Base-by-base conservation (phyloP, 139 green algal genomes). In the Asterochloris sp. region DNA sequence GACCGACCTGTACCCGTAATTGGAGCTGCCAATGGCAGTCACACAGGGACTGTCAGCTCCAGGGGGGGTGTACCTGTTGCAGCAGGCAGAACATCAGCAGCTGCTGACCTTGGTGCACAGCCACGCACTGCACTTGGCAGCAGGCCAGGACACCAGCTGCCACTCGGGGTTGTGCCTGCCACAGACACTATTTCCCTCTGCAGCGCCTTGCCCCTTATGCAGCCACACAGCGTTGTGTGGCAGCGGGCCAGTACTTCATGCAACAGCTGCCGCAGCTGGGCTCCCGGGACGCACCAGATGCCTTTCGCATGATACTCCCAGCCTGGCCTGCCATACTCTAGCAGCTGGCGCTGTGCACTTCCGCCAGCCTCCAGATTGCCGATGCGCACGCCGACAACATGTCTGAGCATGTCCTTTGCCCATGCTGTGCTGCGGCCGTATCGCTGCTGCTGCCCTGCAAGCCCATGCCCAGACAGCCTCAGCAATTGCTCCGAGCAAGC, bases 231-330 rank as follows among this genome's bases (percentile, higher is more conserved):
- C 6, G 38, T 54, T 2, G 38, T 54, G 38, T 54, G 38, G 6
- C 38, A 6, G 38, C 6, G 38, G 38, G 38, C 38, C 38, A 54
- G 38, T 6, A 67, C 26, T 77, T 63, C 74, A 62, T 23, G 60
- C 10, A 4, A 12, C 60, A 74, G 29, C 29, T 17, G 60, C 24
- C 2, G 69, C 64, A n/a, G 23, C 38, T 77, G 21, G n/a, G n/a
- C n/a, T n/a, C n/a, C n/a, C n/a, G n/a, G n/a, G 15, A 8, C 26
- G 2, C 64, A 79, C 82, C 82, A 88, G 19, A 88, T 80, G 66
- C 85, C 85, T 17, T 88, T 88, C n/a, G 81, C 81, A n/a, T 90
- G 86, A 78, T 85, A 91, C 62, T 91, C 79, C 80, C 82, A 89
- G 26, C 83, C 84, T 0, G 74, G 13, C 19, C 88, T 73, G 13